Evolutionary conservation across 371 early-diverging fungal species (phyloP).

Genomic region (Nematocida ausubeli): DNA sequence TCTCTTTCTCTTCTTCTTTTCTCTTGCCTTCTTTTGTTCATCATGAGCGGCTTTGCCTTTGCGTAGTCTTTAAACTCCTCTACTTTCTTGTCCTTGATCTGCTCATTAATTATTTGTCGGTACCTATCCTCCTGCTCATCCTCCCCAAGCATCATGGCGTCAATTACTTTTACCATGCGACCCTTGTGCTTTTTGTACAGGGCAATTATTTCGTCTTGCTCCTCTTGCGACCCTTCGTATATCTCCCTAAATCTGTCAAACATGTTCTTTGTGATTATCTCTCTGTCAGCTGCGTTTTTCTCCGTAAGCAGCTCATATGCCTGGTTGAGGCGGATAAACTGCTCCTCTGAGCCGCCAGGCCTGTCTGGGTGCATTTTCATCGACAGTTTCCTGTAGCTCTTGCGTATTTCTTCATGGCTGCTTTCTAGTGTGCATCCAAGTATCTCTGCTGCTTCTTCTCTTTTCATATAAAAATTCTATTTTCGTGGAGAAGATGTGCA

Average conservation of each 20-base stretch:
- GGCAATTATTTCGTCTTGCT: constrained; percentile 52
- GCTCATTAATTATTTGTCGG: constrained; percentile 44
- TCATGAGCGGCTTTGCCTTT: constrained; percentile 17
- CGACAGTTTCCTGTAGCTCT: constrained; percentile 79
- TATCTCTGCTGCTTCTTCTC: constrained; percentile 72
- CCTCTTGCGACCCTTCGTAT: constrained; percentile 62
- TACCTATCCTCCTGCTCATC: constrained; percentile 61
- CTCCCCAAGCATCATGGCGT: constrained; percentile 53
- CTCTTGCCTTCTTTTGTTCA: constrained; percentile 19
- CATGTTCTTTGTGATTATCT: constrained; percentile 27
- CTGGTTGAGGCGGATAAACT: constrained; percentile 45
- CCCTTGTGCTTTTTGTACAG: constrained; percentile 63
- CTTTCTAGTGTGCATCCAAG: constrained; percentile 78
- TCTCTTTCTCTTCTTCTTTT: constrained; percentile 54
- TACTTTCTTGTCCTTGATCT: constrained; percentile 41
- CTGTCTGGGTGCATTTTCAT: constrained; percentile 78
- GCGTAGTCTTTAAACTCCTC: constrained; percentile 43
- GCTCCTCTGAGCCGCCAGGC: constrained; percentile 75
- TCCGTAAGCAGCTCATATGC: constrained; percentile 57
- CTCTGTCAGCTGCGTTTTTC: neutral
- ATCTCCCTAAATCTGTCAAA: constrained; percentile 46
- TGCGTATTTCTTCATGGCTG: constrained; percentile 76
- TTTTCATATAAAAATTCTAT: constrained; percentile 34
- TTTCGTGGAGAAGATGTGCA: too few species aligned
- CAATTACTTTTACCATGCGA: constrained; percentile 58